These are phyloP conservation scores for Diplocarpon mali DNA, from an alignment of 2,329 filamentous ascomycete genomes.

Conservation along the genomic window DNA sequence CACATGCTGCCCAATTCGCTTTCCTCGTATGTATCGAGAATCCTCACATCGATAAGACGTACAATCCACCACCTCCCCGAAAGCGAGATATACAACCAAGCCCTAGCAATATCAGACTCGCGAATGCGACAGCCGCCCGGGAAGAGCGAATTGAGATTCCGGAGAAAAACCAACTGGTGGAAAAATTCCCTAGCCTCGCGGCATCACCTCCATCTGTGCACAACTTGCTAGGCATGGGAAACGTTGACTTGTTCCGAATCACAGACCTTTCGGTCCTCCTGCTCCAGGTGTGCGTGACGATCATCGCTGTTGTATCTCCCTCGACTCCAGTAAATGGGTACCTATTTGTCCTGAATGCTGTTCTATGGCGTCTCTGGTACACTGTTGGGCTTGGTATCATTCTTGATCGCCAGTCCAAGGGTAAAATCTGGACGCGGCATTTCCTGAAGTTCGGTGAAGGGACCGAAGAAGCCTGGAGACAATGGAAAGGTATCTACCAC, in stretches of 20 bases:
- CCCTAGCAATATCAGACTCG: slow-evolving; percentile 26
- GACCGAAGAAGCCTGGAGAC: slow-evolving; percentile 83
- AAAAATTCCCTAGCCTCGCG: slow-evolving; percentile 27
- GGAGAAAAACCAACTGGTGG: slow-evolving; percentile 4
- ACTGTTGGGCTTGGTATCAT: slow-evolving; percentile 78
- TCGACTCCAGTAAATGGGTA: slow-evolving; percentile 64
- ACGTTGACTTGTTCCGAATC: slow-evolving; percentile 79
- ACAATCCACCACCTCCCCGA: slow-evolving; percentile 76
- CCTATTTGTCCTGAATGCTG: slow-evolving; percentile 71
- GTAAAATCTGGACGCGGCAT: slow-evolving; percentile 92
- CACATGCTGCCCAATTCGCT: slow-evolving; percentile 86
- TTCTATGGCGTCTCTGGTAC: slow-evolving; percentile 84
- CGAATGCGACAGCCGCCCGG: slow-evolving; percentile 27
- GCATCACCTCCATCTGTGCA: slow-evolving; percentile 59
- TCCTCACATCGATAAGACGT: slow-evolving; percentile 95
- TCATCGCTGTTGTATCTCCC: slow-evolving; percentile 65
- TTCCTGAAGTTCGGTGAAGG: slow-evolving; percentile 95
- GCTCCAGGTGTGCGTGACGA: slow-evolving; percentile 63
- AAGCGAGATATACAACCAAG: slow-evolving; percentile 32
- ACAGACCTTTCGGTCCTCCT: slow-evolving; percentile 75
- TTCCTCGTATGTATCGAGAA: slow-evolving; percentile 91
- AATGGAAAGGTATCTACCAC: slow-evolving; percentile 96
- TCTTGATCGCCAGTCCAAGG: slow-evolving; percentile 73
- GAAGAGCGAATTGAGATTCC: slow-evolving; percentile 25
- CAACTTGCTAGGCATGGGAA: slow-evolving; percentile 70